These are phyloP conservation scores for Leucaena leucocephala DNA, from an alignment of 306 rosid species.

Conservation along the genomic window DNA sequence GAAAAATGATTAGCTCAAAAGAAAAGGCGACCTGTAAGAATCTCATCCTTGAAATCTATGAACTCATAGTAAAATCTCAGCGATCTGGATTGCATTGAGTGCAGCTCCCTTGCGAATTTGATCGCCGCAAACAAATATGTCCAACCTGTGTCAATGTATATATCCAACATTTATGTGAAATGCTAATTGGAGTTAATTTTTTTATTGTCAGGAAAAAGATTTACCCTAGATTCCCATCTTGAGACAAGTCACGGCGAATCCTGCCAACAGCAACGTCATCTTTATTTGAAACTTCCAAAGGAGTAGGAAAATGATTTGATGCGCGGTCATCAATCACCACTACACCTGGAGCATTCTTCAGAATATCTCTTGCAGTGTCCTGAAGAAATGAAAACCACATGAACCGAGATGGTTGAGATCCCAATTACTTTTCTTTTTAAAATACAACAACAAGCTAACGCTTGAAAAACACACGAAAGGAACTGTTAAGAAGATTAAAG, in stretches of 20 bases:
- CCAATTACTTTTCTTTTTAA: background rate
- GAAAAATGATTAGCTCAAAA: background rate
- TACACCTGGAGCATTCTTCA: background rate
- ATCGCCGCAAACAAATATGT: background rate
- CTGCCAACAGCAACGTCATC: background rate
- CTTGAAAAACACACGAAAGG: background rate
- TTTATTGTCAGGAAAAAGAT: background rate
- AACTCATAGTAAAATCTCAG: background rate
- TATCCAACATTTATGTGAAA: background rate
- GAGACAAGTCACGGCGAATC: background rate
- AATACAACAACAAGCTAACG: background rate
- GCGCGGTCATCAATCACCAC: background rate
- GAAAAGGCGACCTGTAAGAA: background rate
- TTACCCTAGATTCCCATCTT: background rate
- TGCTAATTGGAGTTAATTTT: background rate
- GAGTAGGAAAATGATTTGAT: conserved; percentile 1
- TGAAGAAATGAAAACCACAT: background rate
- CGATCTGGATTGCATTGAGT: background rate
- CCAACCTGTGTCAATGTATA: background rate
- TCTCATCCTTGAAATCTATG: background rate
- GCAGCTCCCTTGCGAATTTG: background rate
- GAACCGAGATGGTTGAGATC: background rate
- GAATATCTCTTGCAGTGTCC: conserved; percentile 13
- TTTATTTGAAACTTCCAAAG: background rate
- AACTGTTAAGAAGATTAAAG: background rate